Conservation (phyloP, 2,329 filamentous ascomycete genomes). For the Penicillium sp. region DNA sequence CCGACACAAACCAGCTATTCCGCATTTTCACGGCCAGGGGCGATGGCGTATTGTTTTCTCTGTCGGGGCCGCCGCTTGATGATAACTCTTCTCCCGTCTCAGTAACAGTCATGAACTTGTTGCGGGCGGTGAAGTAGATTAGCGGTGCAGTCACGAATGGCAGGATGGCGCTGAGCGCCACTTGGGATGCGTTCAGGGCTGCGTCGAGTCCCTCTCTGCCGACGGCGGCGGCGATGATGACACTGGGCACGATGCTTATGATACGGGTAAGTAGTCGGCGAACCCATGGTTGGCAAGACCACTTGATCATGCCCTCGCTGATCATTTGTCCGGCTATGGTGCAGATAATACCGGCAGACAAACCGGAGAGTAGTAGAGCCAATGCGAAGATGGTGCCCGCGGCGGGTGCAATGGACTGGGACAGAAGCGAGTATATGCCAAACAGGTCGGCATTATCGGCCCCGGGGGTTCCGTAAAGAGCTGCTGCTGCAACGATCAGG, state of each 20-base stretch:
- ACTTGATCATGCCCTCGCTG: slow-evolving; percentile 73
- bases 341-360: slow-evolving; percentile 80
- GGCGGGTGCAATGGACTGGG: slow-evolving; percentile 63
- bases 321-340: slow-evolving; percentile 90
- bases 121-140: slow-evolving; percentile 78
- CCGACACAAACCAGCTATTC: slow-evolving; percentile 64
- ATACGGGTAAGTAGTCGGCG: slow-evolving; percentile 71
- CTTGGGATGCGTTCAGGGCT: slow-evolving; percentile 72
- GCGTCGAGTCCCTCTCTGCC: slow-evolving; percentile 66
- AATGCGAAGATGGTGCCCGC: slow-evolving; percentile 83
- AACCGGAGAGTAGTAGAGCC: slow-evolving; percentile 72
- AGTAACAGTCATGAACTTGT: slow-evolving; percentile 78
- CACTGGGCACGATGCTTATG: slow-evolving; percentile 76
- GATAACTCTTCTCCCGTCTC: slow-evolving; percentile 45
- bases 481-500: slow-evolving; percentile 74
- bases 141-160: slow-evolving; percentile 80
- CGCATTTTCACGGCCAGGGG: slow-evolving; percentile 57
- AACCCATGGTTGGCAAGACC: slow-evolving; percentile 72
- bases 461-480: slow-evolving; percentile 60
- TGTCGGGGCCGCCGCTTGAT: slow-evolving; percentile 19
- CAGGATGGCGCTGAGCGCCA: slow-evolving; percentile 71
- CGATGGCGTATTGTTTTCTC: slow-evolving; percentile 24
- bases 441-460: slow-evolving; percentile 74
- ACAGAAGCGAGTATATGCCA: slow-evolving; percentile 71
- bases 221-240: slow-evolving; percentile 77